A percentile compares a stretch with the other conserved stretches of the same genome.
phyloP scores from a whole-genome alignment of 768 basidiomycete genomes.

The Tricholomella constricta region DNA sequence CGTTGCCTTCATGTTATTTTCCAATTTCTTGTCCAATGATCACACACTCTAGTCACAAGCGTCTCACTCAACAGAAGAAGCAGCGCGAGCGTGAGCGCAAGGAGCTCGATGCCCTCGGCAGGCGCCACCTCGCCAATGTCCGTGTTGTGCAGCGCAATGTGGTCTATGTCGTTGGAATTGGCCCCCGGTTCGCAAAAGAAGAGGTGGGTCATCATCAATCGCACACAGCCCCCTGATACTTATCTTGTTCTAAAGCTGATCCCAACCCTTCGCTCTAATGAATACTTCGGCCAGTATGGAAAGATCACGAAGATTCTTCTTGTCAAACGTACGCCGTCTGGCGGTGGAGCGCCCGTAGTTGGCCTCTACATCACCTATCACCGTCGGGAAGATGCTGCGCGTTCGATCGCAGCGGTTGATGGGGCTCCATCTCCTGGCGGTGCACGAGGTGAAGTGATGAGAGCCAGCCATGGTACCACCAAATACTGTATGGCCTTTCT shows the following conservation, averaged over 20 bases:
- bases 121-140: conserved; percentile 88
- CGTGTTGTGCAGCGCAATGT: conserved; percentile 96
- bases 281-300: conserved; percentile 98
- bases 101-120: conserved; percentile 83
- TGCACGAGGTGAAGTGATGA: conserved; percentile 77
- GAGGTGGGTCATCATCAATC: conserved; percentile 61
- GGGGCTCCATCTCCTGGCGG: conserved; percentile 90
- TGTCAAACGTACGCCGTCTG: conserved; percentile 82
- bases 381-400: conserved; percentile 90
- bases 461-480: conserved; percentile 94
- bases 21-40: conserved; percentile 13
- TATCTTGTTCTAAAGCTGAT: conserved; percentile 10
- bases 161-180: conserved; percentile 95
- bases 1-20: conserved; percentile 35
- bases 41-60: conserved; percentile 70
- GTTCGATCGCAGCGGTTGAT: conserved; percentile 91
- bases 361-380: conserved; percentile 98
- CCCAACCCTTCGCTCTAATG: conserved; percentile 85
- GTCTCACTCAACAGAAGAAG: conserved; percentile 93
- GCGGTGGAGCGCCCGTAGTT: conserved; percentile 70
- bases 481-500: conserved; percentile 98
- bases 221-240: not conserved
- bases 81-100: conserved; percentile 93
- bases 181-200: conserved; percentile 91
- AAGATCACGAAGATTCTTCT: conserved; percentile 96